These are phyloP conservation scores for Kwoniella pini DNA, from an alignment of 768 basidiomycete species.

Conservation along the genomic window DNA sequence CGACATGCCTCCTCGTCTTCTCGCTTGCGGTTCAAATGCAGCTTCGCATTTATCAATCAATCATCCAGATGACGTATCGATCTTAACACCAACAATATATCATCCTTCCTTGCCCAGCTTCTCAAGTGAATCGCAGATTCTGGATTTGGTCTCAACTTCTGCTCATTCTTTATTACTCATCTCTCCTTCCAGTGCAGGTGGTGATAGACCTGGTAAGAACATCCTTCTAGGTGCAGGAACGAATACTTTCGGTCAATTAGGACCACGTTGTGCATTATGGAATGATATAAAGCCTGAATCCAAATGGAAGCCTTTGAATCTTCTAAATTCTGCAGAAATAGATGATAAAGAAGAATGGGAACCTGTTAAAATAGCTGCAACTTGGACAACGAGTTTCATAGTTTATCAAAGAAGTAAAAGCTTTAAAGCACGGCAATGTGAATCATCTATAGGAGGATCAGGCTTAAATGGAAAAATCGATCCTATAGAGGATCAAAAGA, in stretches of 20 bases:
- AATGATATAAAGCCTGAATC: conserved; percentile 58
- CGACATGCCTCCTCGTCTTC: conserved; percentile 22
- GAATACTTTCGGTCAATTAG: conserved; percentile 71
- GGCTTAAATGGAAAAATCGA: neutral
- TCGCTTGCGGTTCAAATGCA: conserved; percentile 47
- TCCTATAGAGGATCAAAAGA: conserved; percentile 52
- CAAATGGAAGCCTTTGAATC: conserved; percentile 49
- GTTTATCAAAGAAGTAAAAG: conserved; percentile 58
- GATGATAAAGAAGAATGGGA: conserved; percentile 57
- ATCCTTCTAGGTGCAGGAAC: conserved; percentile 75
- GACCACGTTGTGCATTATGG: conserved; percentile 52
- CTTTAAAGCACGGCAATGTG: neutral
- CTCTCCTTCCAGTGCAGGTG: conserved; percentile 34
- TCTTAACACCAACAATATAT: conserved; percentile 28
- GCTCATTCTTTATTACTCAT: conserved; percentile 77
- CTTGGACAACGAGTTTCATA: conserved; percentile 84
- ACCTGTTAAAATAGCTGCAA: conserved; percentile 62
- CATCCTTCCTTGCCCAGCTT: conserved; percentile 17
- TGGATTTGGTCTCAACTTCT: conserved; percentile 68
- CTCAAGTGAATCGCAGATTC: conserved; percentile 42
- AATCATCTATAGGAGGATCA: neutral
- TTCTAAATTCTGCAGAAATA: conserved; percentile 11
- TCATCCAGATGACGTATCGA: conserved; percentile 38
- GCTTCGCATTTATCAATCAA: conserved; percentile 43
- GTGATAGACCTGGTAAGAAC: conserved; percentile 32